These are phyloP conservation scores for Phyllosticta citribraziliensis DNA, from an alignment of 2,329 filamentous ascomycete genomes.

Conservation along the genomic window DNA sequence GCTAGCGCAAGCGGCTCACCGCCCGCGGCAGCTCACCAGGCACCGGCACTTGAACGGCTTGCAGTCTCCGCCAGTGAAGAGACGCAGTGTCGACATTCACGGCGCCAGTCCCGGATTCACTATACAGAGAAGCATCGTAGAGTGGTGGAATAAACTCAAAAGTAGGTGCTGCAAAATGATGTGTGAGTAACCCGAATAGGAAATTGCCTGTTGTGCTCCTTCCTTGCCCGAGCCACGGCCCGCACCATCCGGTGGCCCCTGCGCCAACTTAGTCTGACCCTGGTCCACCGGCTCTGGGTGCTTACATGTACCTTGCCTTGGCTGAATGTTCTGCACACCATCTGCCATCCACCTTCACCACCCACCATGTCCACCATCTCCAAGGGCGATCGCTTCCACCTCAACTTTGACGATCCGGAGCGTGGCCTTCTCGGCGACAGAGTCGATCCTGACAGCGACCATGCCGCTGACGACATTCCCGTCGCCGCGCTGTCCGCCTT, in stretches of 20 bases:
- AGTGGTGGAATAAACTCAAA: no score
- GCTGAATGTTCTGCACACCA: neutral
- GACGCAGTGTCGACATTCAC: no score
- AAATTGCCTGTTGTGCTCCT: neutral
- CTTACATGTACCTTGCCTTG: no score
- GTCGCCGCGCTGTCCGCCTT: conserved; percentile 17
- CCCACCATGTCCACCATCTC: conserved; percentile 36
- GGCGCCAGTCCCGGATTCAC: no score
- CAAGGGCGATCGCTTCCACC: conserved; percentile 48
- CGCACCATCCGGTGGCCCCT: neutral
- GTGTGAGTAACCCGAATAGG: neutral
- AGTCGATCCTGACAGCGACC: conserved; percentile 26
- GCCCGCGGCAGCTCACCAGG: neutral
- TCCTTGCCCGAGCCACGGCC: neutral
- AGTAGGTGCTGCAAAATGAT: no score
- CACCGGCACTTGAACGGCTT: no score
- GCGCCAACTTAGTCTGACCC: neutral
- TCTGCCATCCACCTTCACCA: neutral
- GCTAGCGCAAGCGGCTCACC: neutral
- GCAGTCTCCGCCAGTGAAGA: no score
- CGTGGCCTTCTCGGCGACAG: conserved; percentile 34
- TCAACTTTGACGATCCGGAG: conserved; percentile 42
- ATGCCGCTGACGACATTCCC: conserved; percentile 12
- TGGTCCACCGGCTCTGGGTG: neutral
- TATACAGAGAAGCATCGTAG: no score